A percentile compares a stretch with the other conserved stretches of the same genome.
phyloP scores from a whole-genome alignment of 495 filamentous ascomycete species.

The Hypoxylon intermedium region DNA sequence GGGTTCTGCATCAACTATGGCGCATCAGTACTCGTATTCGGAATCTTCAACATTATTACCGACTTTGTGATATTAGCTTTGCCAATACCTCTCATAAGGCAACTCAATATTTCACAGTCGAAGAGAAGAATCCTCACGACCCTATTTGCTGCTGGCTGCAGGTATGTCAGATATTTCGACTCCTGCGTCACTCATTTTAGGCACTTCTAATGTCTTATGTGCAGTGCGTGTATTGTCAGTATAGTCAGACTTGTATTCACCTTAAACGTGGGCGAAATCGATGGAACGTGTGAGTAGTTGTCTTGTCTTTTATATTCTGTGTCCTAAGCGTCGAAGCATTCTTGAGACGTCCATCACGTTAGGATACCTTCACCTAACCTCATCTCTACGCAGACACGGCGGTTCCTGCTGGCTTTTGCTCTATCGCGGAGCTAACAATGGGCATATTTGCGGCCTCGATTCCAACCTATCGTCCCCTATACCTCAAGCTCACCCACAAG shows the following conservation, averaged over 20 bases:
- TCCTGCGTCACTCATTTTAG: background rate
- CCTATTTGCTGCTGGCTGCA: constrained; percentile 12
- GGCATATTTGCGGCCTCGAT: constrained; percentile 25
- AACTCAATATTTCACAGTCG: background rate
- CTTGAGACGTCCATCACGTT: background rate
- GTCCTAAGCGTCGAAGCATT: too few species aligned
- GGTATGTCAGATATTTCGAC: constrained; percentile 1
- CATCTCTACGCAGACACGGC: background rate
- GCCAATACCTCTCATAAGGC: constrained; percentile 19
- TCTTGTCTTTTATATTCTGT: too few species aligned
- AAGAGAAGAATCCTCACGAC: constrained; percentile 8
- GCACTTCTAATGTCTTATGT: background rate
- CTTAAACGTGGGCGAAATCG: constrained; percentile 6
- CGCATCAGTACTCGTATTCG: constrained; percentile 11
- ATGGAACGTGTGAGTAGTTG: constrained; percentile 13
- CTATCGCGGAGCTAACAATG: constrained; percentile 11
- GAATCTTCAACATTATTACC: constrained; percentile 26
- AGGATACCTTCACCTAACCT: background rate
- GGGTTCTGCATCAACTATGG: constrained; percentile 17
- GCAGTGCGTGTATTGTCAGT: constrained; percentile 12
- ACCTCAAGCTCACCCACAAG: background rate
- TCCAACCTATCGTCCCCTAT: constrained; percentile 24
- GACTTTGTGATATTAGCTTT: constrained; percentile 15
- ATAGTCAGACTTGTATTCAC: constrained; percentile 20
- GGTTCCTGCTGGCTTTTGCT: constrained; percentile 3